Percentiles rank a stretch among this genome's conserved stretches.
Conservation (phyloP, 202 grass and related monocot species). For the Bolboschoenoplectus hybrid region DNA sequence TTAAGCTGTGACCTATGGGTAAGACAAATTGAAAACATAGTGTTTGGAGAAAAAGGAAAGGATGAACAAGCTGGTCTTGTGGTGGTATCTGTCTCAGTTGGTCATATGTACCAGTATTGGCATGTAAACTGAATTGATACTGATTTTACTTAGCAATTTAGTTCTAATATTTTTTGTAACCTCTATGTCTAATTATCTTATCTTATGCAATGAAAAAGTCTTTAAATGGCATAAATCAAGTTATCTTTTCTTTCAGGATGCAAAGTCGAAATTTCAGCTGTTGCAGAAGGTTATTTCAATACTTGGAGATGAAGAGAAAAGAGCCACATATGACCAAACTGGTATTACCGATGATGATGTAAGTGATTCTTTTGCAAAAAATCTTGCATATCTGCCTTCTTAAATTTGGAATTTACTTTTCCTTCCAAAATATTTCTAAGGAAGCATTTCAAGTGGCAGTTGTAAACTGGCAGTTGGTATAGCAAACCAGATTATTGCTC, state of each 20-base stretch:
- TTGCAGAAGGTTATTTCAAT: conserved; percentile 97
- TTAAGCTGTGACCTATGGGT: neutral
- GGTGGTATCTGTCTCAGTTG: neutral
- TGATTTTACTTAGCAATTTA: neutral
- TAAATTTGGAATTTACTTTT: conserved; percentile 13
- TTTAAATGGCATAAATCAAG: conserved; percentile 14
- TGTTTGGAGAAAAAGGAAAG: neutral
- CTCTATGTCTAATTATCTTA: conserved; percentile 18
- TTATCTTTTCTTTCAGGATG: conserved; percentile 60
- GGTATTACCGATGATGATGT: conserved; percentile 91
- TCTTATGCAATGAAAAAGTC: neutral
- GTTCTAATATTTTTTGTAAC: conserved; percentile 5
- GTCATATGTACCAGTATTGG: neutral
- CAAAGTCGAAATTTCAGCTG: conserved; percentile 92
- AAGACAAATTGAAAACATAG: neutral
- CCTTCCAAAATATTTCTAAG: neutral
- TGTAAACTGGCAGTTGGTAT: neutral
- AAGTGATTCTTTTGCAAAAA: conserved; percentile 39
- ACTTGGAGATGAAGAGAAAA: conserved; percentile 93
- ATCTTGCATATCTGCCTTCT: conserved; percentile 12
- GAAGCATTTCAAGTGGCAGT: neutral
- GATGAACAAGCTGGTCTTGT: neutral
- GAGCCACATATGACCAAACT: conserved; percentile 79
- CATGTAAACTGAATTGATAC: neutral
- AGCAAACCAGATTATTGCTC: neutral